Percentiles rank a stretch among this genome's conserved stretches.
Conservation (phyloP, 352 stramenopile species). For the Phytophthora sp. region DNA sequence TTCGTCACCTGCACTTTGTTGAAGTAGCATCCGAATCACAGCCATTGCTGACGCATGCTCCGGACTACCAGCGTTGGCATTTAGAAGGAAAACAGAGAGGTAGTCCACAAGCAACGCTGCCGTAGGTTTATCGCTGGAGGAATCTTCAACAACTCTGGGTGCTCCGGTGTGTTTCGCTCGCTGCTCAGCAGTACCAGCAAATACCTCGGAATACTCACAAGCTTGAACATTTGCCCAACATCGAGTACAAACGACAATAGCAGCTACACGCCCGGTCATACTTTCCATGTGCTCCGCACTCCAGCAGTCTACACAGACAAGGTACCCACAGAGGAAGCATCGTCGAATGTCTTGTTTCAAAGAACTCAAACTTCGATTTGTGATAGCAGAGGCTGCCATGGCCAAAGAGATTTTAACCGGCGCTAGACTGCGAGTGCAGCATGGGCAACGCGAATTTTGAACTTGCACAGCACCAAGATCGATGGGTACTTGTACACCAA, state of each 20-base stretch:
- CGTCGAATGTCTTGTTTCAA: conserved; percentile 12
- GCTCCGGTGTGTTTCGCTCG: conserved; percentile 1
- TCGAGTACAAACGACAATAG: conserved; percentile 36
- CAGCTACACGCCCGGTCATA: conserved; percentile 10
- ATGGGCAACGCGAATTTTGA: conserved; percentile 45
- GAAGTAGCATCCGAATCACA: conserved; percentile 29
- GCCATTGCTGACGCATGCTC: conserved; percentile 22
- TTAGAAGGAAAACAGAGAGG: conserved; percentile 16
- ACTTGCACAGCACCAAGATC: too few relatives aligned
- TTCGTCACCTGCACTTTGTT: conserved; percentile 1
- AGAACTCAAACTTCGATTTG: neutral
- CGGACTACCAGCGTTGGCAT: conserved; percentile 3
- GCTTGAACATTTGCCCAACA: conserved; percentile 45
- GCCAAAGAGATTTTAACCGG: conserved; percentile 18
- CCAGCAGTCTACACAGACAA: conserved; percentile 27
- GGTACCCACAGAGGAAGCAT: conserved; percentile 27
- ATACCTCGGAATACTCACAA: conserved; percentile 36
- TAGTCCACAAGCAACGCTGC: conserved; percentile 30
- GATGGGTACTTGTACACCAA: too few relatives aligned
- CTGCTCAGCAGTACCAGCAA: neutral
- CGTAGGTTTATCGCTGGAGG: neutral
- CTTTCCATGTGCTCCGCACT: conserved; percentile 19
- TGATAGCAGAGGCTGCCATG: conserved; percentile 9
- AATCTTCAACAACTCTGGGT: neutral
- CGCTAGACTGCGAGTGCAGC: conserved; percentile 40